These are phyloP conservation scores for Groenewaldozyma sp. DNA, from an alignment of 1,139 yeast species.

Conservation along the genomic window DNA sequence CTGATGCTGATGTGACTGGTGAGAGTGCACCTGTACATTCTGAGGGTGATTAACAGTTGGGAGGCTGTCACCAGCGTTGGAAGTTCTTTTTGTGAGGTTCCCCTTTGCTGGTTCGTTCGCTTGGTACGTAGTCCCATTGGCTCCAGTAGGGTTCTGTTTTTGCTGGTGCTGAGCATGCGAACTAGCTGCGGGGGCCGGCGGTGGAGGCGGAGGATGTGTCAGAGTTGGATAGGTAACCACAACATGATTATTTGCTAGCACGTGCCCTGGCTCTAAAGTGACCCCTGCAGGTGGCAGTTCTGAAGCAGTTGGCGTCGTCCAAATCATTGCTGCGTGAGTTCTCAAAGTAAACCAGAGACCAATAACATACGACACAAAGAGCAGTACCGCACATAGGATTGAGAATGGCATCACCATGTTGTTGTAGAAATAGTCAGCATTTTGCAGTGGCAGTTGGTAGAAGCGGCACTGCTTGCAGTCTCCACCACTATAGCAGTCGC, in stretches of 20 bases:
- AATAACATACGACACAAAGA: constrained; percentile 79
- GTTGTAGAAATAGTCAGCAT: constrained; percentile 52
- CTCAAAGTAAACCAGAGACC: constrained; percentile 89
- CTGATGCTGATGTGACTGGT: background rate
- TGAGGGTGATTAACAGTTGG: too few species aligned
- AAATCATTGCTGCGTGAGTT: constrained; percentile 92
- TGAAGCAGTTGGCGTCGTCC: constrained; percentile 60
- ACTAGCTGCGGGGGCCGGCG: background rate
- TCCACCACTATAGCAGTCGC: constrained; percentile 30
- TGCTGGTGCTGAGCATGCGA: background rate
- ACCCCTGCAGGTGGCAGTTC: constrained; percentile 17
- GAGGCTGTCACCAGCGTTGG: too few species aligned
- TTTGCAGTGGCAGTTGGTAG: constrained; percentile 61
- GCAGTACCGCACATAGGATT: constrained; percentile 64
- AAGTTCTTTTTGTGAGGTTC: too few species aligned
- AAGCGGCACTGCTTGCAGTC: constrained; percentile 70
- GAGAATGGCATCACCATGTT: constrained; percentile 72
- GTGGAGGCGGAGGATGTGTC: too few species aligned
- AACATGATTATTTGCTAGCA: constrained; percentile 4
- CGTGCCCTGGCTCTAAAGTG: constrained; percentile 3
- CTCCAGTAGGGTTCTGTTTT: background rate
- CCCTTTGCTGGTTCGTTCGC: constrained; percentile 8
- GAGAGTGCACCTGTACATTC: constrained; percentile 4
- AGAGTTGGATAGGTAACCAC: too few species aligned
- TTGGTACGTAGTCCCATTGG: background rate